phyloP scores from a whole-genome alignment of 805 yeast genomes.

The Candida cerambycidarum region DNA sequence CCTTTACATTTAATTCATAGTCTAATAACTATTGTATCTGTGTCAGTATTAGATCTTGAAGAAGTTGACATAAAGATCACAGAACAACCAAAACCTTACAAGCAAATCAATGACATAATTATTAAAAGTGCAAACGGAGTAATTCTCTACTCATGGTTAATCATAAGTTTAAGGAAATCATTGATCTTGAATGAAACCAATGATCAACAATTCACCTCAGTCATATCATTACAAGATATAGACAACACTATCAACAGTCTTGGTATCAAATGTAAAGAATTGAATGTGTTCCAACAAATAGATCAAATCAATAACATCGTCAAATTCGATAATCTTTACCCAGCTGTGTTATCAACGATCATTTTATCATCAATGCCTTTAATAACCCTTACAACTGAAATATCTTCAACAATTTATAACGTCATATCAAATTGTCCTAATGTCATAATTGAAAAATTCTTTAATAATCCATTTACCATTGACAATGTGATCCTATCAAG shows the following conservation, averaged over 20 bases:
- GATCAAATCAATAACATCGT: slow-evolving; percentile 41
- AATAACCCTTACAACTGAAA: slow-evolving; percentile 44
- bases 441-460: slow-evolving; percentile 44
- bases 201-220: slow-evolving; percentile 14
- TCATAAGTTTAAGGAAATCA: slow-evolving; percentile 53
- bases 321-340: slow-evolving; percentile 49
- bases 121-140: slow-evolving; percentile 41
- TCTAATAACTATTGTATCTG: slow-evolving; percentile 47
- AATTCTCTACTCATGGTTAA: slow-evolving; percentile 66
- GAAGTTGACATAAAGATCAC: slow-evolving; percentile 29
- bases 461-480: slow-evolving; percentile 42
- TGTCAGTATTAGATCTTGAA: slow-evolving; percentile 58
- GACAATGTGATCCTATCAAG: slow-evolving; percentile 53
- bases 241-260: slow-evolving; percentile 28
- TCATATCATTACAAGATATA: slow-evolving; percentile 20
- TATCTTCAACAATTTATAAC: slow-evolving; percentile 41
- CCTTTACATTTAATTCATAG: slow-evolving; percentile 40
- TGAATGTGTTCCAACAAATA: slow-evolving; percentile 49
- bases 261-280: slow-evolving; percentile 37
- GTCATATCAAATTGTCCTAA: slow-evolving; percentile 48
- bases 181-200: slow-evolving; percentile 43
- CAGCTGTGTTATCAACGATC: slow-evolving; percentile 49
- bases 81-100: slow-evolving; percentile 35
- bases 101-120: slow-evolving; percentile 41
- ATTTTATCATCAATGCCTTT: slow-evolving; percentile 50